Base-by-base conservation (phyloP, 192 early-diverging fungal species). In the Coemansia furcata region DNA sequence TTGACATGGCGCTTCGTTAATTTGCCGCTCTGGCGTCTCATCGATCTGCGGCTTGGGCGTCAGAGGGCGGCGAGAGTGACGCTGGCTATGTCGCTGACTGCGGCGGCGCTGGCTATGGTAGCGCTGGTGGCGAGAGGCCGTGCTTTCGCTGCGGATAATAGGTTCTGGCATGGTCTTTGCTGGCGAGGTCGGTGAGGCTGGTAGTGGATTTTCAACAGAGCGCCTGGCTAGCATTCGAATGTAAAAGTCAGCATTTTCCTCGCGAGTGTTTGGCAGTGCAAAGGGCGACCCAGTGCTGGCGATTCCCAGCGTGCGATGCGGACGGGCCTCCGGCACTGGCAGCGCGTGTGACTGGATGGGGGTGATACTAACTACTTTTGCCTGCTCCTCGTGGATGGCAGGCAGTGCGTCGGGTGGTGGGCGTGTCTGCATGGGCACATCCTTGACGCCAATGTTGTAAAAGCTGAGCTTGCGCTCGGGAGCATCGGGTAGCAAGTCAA, bases 401-500 rank as follows among this genome's bases (percentile, higher is more conserved):
- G 26, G 14, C 23, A 42, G 39, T 17, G 36, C 47, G 4, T 64
- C 47, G 21, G 21, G 21, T 6, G 39, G 33, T 3, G 71, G 68
- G 5, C 67, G 32, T 12, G 73, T 66, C 32, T 70, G 63, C 30
- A 57, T 67, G 14, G 55, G 54, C 19, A 69, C 65, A 2, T 72
- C 67, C 44, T 67, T 68, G 14, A 54, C 73, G 17, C 78, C 73
- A 52, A 73, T 69, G 39, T 76, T 76, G 42, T 81, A 81, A 32
- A 60, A 40, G 61, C 67, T 70, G 12, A 73, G 23, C 15, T 64
- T 65, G 67, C 78, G 78, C 37, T 66, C 60, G 17, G 78, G 78
- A 4, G 70, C 67, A 15, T 81, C 78, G 29, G 78, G 78, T 17
- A 81, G 67, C 65, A 69, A 55, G 40, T 81, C 73, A 43, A 76